phyloP scores from a whole-genome alignment of 1,284 basidiomycete species.

The Tranzscheliella williamsii region DNA sequence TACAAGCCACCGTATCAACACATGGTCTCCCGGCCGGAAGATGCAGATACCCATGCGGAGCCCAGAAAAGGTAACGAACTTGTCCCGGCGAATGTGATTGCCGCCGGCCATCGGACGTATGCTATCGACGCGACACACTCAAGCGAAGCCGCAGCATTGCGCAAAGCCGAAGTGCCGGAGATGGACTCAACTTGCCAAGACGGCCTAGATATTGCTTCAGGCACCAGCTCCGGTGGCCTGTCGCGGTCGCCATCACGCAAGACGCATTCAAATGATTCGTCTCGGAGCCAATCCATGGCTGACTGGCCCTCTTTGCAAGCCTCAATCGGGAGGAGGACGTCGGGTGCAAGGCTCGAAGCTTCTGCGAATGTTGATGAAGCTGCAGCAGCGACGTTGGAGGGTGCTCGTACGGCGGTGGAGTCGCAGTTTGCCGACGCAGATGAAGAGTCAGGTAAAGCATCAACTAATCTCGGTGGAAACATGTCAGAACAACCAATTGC shows the following conservation, averaged over 20 bases:
- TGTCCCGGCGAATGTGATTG: not conserved
- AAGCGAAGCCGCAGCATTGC: slow-evolving; percentile 22
- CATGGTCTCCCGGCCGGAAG: slow-evolving; percentile 11
- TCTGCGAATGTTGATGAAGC: not conserved
- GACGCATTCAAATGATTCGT: not conserved
- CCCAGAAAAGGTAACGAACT: too few relatives aligned
- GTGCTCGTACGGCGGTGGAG: slow-evolving; percentile 12
- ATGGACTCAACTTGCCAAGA: not conserved
- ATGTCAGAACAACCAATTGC: too few relatives aligned
- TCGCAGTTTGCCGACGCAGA: slow-evolving; percentile 41
- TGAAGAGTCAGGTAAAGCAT: slow-evolving; percentile 6
- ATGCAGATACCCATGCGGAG: not conserved
- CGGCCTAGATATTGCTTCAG: not conserved
- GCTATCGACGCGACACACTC: slow-evolving; percentile 24
- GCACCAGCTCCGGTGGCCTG: slow-evolving; percentile 10
- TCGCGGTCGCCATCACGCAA: slow-evolving; percentile 18
- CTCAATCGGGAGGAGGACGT: too few relatives aligned
- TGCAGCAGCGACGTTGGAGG: not conserved
- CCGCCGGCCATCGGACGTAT: slow-evolving; percentile 14
- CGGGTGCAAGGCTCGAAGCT: too few relatives aligned
- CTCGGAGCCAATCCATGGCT: not conserved
- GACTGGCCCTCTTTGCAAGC: too few relatives aligned
- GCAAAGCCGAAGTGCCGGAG: slow-evolving; percentile 20
- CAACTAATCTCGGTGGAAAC: not conserved
- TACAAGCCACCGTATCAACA: slow-evolving; percentile 51